Evolutionary conservation across 202 grass and related monocot species (phyloP).

Genomic region (Schoenoplectus tabernaemontani): DNA sequence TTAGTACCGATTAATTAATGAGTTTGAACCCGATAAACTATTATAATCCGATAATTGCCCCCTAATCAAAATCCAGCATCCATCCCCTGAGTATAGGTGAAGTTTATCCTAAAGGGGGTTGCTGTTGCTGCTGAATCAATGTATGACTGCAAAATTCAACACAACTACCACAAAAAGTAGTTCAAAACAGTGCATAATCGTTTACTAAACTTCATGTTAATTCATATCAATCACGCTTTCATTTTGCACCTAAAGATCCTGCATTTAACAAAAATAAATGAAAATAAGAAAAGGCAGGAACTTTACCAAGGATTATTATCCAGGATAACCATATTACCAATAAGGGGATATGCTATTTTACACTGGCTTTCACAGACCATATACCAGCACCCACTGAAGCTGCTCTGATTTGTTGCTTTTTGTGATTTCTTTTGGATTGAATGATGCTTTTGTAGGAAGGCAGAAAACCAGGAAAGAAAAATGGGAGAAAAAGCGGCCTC

Average conservation of each 20-base stretch:
- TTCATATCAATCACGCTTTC: background rate
- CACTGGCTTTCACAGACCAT: background rate
- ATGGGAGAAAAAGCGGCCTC: no score
- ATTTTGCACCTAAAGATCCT: background rate
- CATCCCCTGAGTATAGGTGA: background rate
- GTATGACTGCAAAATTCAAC: background rate
- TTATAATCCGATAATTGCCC: no score
- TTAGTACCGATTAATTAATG: no score
- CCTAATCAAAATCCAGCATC: no score
- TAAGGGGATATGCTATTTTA: background rate
- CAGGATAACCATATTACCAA: background rate
- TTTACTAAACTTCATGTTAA: background rate
- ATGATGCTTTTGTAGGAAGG: background rate
- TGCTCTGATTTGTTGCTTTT: background rate
- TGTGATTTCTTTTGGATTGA: background rate
- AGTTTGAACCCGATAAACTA: no score
- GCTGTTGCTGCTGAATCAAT: background rate
- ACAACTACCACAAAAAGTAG: background rate
- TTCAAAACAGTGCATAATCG: background rate
- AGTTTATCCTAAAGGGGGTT: background rate
- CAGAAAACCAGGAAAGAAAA: no score
- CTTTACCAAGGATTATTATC: background rate
- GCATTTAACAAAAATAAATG: constrained; percentile 7
- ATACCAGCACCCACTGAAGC: background rate
- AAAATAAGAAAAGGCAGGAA: background rate